Conservation (phyloP, 2,329 filamentous ascomycete genomes). For the Geosmithia putterillii region DNA sequence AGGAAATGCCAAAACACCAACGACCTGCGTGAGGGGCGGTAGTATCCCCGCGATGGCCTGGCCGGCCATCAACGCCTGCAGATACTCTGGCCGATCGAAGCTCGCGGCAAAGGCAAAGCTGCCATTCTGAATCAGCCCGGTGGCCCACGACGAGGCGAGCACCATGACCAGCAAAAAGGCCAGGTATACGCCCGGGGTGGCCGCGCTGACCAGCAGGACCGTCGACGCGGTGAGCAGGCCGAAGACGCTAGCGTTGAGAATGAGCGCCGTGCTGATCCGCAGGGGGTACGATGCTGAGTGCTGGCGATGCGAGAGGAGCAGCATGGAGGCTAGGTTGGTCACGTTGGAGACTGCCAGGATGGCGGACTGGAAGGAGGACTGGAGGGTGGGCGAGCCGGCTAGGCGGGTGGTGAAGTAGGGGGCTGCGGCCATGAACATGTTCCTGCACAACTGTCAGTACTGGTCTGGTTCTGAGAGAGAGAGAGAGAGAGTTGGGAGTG, state of each 20-base stretch:
- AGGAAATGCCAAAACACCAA: conserved; percentile 56
- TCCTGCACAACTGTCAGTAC: conserved; percentile 48
- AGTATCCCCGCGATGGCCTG: conserved; percentile 88
- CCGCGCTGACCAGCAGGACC: conserved; percentile 42
- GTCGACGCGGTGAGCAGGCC: conserved; percentile 72
- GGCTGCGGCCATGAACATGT: conserved; percentile 94
- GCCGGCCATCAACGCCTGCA: conserved; percentile 90
- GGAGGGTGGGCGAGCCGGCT: conserved; percentile 59
- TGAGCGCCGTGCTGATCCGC: conserved; percentile 66
- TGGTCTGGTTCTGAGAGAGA: conserved; percentile 4
- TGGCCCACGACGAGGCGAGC: conserved; percentile 63
- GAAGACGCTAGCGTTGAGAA: conserved; percentile 69
- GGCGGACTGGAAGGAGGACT: conserved; percentile 76
- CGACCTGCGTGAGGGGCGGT: conserved; percentile 76
- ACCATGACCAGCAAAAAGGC: conserved; percentile 75
- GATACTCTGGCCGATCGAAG: conserved; percentile 80
- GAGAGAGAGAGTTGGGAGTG: neutral
- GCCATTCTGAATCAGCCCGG: conserved; percentile 84
- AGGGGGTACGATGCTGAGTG: conserved; percentile 74
- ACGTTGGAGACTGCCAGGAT: conserved; percentile 79
- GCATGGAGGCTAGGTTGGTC: conserved; percentile 66
- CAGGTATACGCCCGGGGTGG: conserved; percentile 58
- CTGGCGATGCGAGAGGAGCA: conserved; percentile 71
- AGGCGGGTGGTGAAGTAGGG: conserved; percentile 89
- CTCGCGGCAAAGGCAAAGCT: conserved; percentile 83